Base-by-base conservation (phyloP, 106 monocot species). In the Phalaenopsis aphrodite region DNA sequence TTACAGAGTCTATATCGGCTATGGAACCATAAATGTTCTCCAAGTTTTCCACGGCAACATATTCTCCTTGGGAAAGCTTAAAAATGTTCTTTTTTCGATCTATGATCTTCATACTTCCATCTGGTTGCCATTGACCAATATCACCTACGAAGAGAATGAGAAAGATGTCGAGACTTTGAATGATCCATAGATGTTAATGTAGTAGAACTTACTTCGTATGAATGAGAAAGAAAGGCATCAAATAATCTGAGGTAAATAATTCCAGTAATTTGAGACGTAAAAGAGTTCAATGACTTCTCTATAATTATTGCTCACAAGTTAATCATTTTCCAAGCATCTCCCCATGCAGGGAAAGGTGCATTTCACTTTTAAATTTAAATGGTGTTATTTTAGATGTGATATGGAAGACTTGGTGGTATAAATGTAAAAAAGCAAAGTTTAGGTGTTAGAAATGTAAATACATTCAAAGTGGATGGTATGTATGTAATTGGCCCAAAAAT, bases 21-120 rank as follows among this genome's bases (percentile, higher is more conserved):
- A 83, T 79, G 46, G 84, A 81, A 66, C 92, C 85, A 79, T 94
- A 97, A 43, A 97, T 84, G 78, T 92, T 97, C 78, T 97, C 97
- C 66, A 97, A 89, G 79, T 94, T 90, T 68, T 97, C 97, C 56
- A 94, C 92, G n/a, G 97, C 92, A 77, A 97, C 94, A 85, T 94
- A 97, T 81, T 97, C 97, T 77, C 97, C 94, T 81, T 97, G 97
- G 61, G 94, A 97, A 75, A 97, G 94, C 85, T 97, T 97, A 76
- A 97, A 94, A 73, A 97, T 97, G 15, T 97, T 97, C 81, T 97
- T 97, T 81, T 92, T 97, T 66, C 97, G 78, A 81, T 97, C 97
- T 80, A 97, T 97, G 52, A 97, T 89, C 76, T 94, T 97, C 87
- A 97, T 79, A 81, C 89, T 89, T 83, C 97, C 97, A 90, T 94